Evolutionary conservation across 371 early-diverging fungal species (phyloP), one percentile per base, ranked within the genome.

Genomic region (Apophysomyces trapeziformis): DNA sequence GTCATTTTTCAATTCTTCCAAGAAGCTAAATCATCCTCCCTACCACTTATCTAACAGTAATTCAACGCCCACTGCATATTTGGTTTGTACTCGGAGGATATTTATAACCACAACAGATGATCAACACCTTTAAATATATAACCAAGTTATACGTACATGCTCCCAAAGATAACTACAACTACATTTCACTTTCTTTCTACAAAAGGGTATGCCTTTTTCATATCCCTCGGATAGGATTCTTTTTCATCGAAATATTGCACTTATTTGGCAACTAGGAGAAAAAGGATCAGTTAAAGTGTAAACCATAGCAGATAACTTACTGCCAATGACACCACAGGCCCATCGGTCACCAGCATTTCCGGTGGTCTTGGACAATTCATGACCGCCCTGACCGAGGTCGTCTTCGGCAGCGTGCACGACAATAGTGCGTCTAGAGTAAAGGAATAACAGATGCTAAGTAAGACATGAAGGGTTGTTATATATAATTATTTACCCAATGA

Each of bases 271-370:
- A 50, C 54, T 50, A 50, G 7, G 21, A 50, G 21, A 8, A 2
- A 8, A 5, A 21, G 1, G 32, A 18, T 50, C 21, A 18, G 21
- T 7, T 18, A 4, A 16, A 21, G 21, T 11, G 21, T 0, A 50
- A 18, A 5, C 32, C 5, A 5, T n/a, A 9, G 14, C 26, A 37
- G 44, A 18, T 8, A 60, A 78, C 73, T 73, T 73, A 78, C 77
- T 80, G 59, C 94, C 94, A 79, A 95, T 94, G 70, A 94, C 91
- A 77, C 95, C 96, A 82, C 96, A 96, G 50, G 91, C 92, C 58
- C 85, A 76, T 64, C 95, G 90, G 50, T 76, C 90, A 61, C 95
- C 95, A 69, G 95, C 91, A 67, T 96, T 93, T 39, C 95, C 95
- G 35, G 93, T 94, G 47, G 85, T 79, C 66, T 80, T 76, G 59